A percentile compares a stretch with the other conserved stretches of the same genome.
These are phyloP conservation scores for Trichoderma virens DNA, from an alignment of 495 filamentous ascomycete genomes.

Conservation along the genomic window DNA sequence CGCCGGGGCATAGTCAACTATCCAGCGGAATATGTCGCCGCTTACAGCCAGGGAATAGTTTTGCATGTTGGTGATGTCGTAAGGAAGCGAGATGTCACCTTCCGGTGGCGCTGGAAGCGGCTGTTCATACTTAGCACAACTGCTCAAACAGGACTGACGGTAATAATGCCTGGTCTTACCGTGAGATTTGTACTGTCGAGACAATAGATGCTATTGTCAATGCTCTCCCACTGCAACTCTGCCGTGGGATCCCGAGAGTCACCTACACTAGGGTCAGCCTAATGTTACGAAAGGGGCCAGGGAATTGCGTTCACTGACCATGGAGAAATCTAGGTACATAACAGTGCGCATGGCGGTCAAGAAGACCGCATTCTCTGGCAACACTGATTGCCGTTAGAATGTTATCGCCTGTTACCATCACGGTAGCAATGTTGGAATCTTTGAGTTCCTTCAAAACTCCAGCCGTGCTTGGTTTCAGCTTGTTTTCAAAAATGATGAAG, in stretches of 20 bases:
- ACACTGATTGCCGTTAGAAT: constrained; percentile 97
- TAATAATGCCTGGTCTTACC: constrained; percentile 29
- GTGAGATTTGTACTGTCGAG: constrained; percentile 72
- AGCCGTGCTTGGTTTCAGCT: constrained; percentile 78
- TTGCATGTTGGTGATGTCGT: constrained; percentile 65
- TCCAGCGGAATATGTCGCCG: constrained; percentile 94
- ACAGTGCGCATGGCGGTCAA: constrained; percentile 73
- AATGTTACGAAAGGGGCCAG: neutral
- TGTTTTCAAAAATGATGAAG: constrained; percentile 99
- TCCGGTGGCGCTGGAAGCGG: constrained; percentile 62
- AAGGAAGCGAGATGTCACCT: constrained; percentile 75
- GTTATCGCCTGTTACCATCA: constrained; percentile 99
- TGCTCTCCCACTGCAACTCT: constrained; percentile 79
- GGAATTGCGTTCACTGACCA: constrained; percentile 34
- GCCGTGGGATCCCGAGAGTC: constrained; percentile 59
- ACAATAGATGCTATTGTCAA: constrained; percentile 68
- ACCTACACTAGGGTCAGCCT: constrained; percentile 26
- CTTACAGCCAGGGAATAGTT: constrained; percentile 85
- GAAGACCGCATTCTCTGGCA: constrained; percentile 81
- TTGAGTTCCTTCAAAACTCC: constrained; percentile 75
- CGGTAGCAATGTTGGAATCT: constrained; percentile 73
- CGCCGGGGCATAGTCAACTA: constrained; percentile 79
- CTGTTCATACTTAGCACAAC: constrained; percentile 34
- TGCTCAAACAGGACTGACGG: neutral
- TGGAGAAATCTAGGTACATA: constrained; percentile 86